Evolutionary conservation across 106 monocot species (phyloP), one percentile per base, ranked within the genome.

Genomic region (Narthecium ossifragum): DNA sequence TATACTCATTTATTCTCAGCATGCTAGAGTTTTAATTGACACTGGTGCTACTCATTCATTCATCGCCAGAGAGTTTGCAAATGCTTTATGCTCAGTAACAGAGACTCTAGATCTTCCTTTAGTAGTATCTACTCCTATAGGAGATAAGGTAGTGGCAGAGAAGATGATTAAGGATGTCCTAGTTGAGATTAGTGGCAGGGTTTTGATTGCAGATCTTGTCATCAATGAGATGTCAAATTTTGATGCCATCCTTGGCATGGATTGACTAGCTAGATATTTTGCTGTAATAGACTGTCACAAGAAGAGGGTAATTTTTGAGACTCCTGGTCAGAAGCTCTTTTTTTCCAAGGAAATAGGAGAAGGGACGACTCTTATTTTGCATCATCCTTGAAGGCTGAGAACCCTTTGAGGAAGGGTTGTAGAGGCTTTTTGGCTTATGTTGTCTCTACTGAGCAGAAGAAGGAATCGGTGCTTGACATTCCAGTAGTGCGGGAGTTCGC

Each of bases 401-500:
- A 3, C 9, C 15, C 15, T 9, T 1, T 39, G 39, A 39, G 3
- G 12, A 39, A 39, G 39, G 39, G 39, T 39, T 39, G 39, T 3
- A 9, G 12, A 3, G 15, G 9, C 1, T 39, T 1, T 39, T 39
- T 39, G 3, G 39, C 39, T 1, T 15, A 39, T 39, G 39, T 3
- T 1, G 0, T 39, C 12, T 9, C 9, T 39, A 39, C 39, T 0
- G 15, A 3, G 15, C 12, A 11, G 9, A 1, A 3, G 39, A 0
- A 47, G 47, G n/a, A 14, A 14, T 6, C 18, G 1, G 13, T 47
- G 20, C n/a, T 2, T 11, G 47, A 47, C 1, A 47, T 47, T 6
- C 47, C 49, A 4, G 31, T 64, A 22, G 63, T 64, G 46, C 10
- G 49, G 15, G n/a, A 64, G 15, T 64, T 21, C 14, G 14, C 5